Evolutionary conservation across 345 rosid genomes (phyloP).

Genomic region (Mercurialis annua): DNA sequence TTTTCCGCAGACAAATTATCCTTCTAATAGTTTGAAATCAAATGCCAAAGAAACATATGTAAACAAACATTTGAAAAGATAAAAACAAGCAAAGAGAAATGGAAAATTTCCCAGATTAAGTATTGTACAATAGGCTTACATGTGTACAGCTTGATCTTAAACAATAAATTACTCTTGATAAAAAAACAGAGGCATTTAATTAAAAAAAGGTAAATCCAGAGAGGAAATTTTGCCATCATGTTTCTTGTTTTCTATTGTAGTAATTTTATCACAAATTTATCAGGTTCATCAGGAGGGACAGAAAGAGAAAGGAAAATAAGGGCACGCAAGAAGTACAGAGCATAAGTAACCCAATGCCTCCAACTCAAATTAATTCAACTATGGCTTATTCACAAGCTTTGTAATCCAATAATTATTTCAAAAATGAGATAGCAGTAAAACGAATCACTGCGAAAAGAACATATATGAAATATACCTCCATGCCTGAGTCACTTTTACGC

Average conservation of each 20-base stretch:
- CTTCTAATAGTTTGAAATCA: constrained; percentile 20
- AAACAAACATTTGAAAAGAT: too few relatives aligned
- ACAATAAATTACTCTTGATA: background rate
- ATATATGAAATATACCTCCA: constrained; percentile 61
- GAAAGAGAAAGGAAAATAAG: background rate
- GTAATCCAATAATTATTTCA: constrained; percentile 9
- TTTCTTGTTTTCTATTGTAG: background rate
- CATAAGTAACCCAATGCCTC: constrained; percentile 5
- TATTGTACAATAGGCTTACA: background rate
- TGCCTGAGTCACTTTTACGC: constrained; percentile 72
- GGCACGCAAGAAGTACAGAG: background rate
- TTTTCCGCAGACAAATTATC: constrained; percentile 46
- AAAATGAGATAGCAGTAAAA: background rate
- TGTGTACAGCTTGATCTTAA: constrained; percentile 1
- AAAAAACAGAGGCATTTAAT: background rate
- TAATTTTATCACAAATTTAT: background rate
- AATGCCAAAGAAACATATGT: background rate
- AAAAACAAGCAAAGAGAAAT: background rate
- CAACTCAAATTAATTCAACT: background rate
- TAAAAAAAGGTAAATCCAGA: background rate
- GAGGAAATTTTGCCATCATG: background rate
- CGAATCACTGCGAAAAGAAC: constrained; percentile 9
- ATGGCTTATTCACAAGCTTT: background rate
- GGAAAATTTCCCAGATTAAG: constrained; percentile 4
- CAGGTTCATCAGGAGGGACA: background rate